Base-by-base conservation (phyloP, 2,329 filamentous ascomycete species). In the Colletotrichum shisoi region DNA sequence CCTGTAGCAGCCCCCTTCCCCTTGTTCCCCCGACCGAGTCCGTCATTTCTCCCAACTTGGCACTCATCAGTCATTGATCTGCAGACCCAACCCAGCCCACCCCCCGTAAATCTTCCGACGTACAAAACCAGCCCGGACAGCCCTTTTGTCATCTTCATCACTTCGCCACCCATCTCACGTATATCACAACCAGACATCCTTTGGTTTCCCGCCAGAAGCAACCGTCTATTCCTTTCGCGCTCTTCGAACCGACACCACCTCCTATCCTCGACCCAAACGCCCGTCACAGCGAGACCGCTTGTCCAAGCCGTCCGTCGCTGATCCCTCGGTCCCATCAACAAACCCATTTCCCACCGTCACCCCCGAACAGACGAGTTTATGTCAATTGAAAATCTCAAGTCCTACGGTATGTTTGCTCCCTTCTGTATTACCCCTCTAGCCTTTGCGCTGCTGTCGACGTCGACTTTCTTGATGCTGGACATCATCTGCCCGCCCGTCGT, bases 371-470 rank as follows among this genome's bases (percentile, higher is more conserved):
- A 85, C 89, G 89, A 91, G 90, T 94, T 93, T 94, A 95, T 95
- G 92, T 95, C 92, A 89, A 95, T 95, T 91, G 91, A 95, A 93
- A 96, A 96, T 88, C 91, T 96, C 84, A 95, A 95, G 89, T 89
- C 90, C 87, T 93, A 93, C 89, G 92, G 92, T 95, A 84, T 79
- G 91, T 85, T 17, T 24, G 37, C 49, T 40, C 37, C 8, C 15
- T 42, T 21, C 4, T 17, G 2, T 13, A 12, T 7, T 3, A 5
- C 15, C 8, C 9, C 19, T 42, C 11, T 9, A 3, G 11, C 15
- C 13, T 12, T 7, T 5, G 13, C 13, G 17, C 12, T 2, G 8
- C 17, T 17, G 17, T 7, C 8, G 34, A 4, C 17, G n/a, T 3
- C 13, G 3, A 12, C 2, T 12, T 6, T 24, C 12, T 8, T 5